phyloP scores from a whole-genome alignment of 768 basidiomycete species.

The Lentinula boryana region DNA sequence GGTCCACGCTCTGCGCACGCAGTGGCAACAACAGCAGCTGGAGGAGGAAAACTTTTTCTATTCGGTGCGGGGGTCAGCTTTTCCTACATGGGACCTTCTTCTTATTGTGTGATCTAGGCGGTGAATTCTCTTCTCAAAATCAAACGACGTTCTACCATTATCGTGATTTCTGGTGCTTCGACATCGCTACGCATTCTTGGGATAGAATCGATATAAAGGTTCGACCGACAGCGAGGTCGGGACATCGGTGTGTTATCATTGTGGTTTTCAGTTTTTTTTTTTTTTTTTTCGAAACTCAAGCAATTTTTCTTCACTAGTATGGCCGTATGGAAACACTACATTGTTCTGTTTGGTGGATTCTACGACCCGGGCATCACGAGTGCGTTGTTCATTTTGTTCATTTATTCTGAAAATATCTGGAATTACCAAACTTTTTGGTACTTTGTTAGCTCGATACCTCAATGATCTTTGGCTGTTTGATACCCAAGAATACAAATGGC shows the following conservation, averaged over 20 bases:
- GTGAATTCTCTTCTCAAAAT: conserved; percentile 80
- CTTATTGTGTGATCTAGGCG: conserved; percentile 35
- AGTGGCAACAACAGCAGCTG: conserved; percentile 62
- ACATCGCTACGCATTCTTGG: conserved; percentile 74
- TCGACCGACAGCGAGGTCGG: conserved; percentile 74
- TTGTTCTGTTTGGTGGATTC: conserved; percentile 88
- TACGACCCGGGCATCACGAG: conserved; percentile 83
- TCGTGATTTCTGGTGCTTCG: conserved; percentile 86
- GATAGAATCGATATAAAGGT: conserved; percentile 85
- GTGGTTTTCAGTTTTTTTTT: background rate
- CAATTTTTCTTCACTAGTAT: conserved; percentile 41
- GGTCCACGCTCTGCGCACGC: conserved; percentile 88
- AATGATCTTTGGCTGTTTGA: conserved; percentile 86
- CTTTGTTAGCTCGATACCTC: conserved; percentile 60
- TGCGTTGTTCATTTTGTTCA: conserved; percentile 24
- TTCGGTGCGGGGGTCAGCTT: conserved; percentile 44
- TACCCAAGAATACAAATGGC: conserved; percentile 83
- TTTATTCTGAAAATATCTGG: background rate
- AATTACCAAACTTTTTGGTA: background rate
- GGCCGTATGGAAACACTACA: conserved; percentile 84
- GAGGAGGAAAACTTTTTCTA: conserved; percentile 83
- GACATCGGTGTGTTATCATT: conserved; percentile 56
- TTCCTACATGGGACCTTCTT: background rate
- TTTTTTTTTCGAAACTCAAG: background rate
- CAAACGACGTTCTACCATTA: conserved; percentile 88